Evolutionary conservation across 2,329 filamentous ascomycete species (phyloP).

Genomic region (Fusarium denticulatum): DNA sequence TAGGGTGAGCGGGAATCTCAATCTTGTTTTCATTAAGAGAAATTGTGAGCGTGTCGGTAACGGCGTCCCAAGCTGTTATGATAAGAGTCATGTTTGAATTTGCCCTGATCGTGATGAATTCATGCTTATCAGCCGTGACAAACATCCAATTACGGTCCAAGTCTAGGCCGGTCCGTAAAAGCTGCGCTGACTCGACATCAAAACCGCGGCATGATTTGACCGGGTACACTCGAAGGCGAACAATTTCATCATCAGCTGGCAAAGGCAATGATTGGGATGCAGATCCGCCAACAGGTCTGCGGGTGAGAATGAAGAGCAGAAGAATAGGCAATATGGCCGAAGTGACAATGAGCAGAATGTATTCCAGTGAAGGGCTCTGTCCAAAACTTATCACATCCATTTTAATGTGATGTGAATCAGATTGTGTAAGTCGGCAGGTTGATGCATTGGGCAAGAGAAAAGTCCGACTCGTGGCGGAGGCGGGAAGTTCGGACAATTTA

Average conservation of each 20-base stretch:
- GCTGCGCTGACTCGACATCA: constrained; percentile 59
- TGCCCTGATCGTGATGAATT: constrained; percentile 71
- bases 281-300: background rate
- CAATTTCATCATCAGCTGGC: constrained; percentile 36
- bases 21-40: constrained; percentile 56
- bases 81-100: constrained; percentile 71
- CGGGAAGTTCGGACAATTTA: constrained; percentile 7
- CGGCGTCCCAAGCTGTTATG: constrained; percentile 44
- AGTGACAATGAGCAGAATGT: background rate
- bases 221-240: constrained; percentile 65
- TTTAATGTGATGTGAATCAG: background rate
- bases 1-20: constrained; percentile 65
- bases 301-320: constrained; percentile 13
- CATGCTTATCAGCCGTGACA: constrained; percentile 59
- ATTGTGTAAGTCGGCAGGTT: background rate
- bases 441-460: background rate
- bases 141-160: constrained; percentile 76
- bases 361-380: background rate
- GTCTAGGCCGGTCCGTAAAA: constrained; percentile 66
- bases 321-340: constrained; percentile 8
- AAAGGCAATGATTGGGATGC: constrained; percentile 4
- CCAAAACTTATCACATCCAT: constrained; percentile 1
- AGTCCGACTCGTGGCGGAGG: background rate
- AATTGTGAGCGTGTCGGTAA: constrained; percentile 57
- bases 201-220: constrained; percentile 75